Conservation (phyloP, 2,329 filamentous ascomycete genomes). For the Alternaria burnsii region DNA sequence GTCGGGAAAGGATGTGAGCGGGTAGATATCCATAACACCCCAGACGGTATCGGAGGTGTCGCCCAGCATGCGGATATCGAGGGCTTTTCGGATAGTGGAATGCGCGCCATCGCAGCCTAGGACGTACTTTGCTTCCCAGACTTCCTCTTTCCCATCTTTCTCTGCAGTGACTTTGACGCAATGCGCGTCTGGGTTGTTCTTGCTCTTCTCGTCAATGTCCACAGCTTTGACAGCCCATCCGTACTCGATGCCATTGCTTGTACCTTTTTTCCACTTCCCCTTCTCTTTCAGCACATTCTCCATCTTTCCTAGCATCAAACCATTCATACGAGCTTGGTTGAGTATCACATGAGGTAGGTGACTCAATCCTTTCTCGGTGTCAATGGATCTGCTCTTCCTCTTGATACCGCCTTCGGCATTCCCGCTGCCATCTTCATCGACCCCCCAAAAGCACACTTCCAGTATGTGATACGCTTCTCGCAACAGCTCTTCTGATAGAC, state of each 20-base stretch:
- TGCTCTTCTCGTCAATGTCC: slow-evolving; percentile 57
- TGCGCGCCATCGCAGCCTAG: slow-evolving; percentile 63
- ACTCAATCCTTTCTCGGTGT: slow-evolving; percentile 67
- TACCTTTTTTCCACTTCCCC: slow-evolving; percentile 34
- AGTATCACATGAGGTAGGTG: slow-evolving; percentile 73
- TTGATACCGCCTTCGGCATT: slow-evolving; percentile 52
- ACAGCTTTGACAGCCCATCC: slow-evolving; percentile 61
- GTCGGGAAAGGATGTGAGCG: slow-evolving; percentile 60
- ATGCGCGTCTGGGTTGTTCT: slow-evolving; percentile 41
- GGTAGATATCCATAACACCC: slow-evolving; percentile 65
- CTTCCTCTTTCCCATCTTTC: slow-evolving; percentile 39
- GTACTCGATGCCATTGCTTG: slow-evolving; percentile 61
- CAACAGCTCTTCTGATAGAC: slow-evolving; percentile 68
- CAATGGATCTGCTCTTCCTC: slow-evolving; percentile 56
- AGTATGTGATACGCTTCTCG: slow-evolving; percentile 73
- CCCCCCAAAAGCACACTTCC: slow-evolving; percentile 64
- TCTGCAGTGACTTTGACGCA: slow-evolving; percentile 45
- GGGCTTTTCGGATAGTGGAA: slow-evolving; percentile 59
- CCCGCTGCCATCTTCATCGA: slow-evolving; percentile 33
- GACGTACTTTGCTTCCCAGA: slow-evolving; percentile 51
- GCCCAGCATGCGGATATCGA: slow-evolving; percentile 66
- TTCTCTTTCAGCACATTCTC: slow-evolving; percentile 42
- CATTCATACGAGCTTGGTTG: slow-evolving; percentile 76
- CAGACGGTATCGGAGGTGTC: slow-evolving; percentile 66
- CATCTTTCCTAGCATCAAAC: slow-evolving; percentile 64